A percentile compares a stretch with the other conserved stretches of the same genome.
Evolutionary conservation across 345 rosid species (phyloP).

Genomic region (Ceriops zippeliana): DNA sequence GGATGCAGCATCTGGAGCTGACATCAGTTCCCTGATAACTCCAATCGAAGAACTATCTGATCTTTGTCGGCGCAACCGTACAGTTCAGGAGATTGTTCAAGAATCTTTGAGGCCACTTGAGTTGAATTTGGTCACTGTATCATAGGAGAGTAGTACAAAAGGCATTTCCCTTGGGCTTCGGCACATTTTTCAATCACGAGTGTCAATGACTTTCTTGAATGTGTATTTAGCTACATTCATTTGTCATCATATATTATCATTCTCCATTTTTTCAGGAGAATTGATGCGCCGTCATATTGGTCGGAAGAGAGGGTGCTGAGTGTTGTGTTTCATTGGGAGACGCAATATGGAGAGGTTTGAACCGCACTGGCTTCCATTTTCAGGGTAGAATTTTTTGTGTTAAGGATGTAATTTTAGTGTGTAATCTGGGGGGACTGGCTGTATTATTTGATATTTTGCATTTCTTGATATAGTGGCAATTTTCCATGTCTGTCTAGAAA

Average conservation of each 20-base stretch:
- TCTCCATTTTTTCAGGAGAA: slow-evolving; percentile 60
- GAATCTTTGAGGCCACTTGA: slow-evolving; percentile 83
- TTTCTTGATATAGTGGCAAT: not conserved
- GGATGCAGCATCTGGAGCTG: slow-evolving; percentile 70
- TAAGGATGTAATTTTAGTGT: slow-evolving; percentile 31
- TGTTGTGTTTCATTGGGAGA: slow-evolving; percentile 28
- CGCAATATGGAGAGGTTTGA: slow-evolving; percentile 23
- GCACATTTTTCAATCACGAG: slow-evolving; percentile 1
- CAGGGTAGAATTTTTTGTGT: slow-evolving; percentile 35
- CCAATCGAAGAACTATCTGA: slow-evolving; percentile 87
- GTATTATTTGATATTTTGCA: not conserved
- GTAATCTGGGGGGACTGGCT: slow-evolving; percentile 2
- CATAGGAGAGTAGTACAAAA: slow-evolving; percentile 31
- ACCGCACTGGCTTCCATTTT: slow-evolving; percentile 33
- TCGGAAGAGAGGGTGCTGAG: slow-evolving; percentile 24
- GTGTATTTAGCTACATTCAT: slow-evolving; percentile 27
- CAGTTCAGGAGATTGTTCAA: slow-evolving; percentile 91
- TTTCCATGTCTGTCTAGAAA: not conserved
- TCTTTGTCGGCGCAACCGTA: slow-evolving; percentile 86
- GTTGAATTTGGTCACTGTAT: slow-evolving; percentile 51
- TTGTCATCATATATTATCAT: slow-evolving; percentile 27
- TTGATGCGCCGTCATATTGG: slow-evolving; percentile 20
- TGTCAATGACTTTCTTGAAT: slow-evolving; percentile 9
- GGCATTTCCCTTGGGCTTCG: slow-evolving; percentile 47
- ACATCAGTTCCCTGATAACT: slow-evolving; percentile 53